Base-by-base conservation (phyloP, 192 early-diverging fungal genomes). In the Coemansia sp. region DNA sequence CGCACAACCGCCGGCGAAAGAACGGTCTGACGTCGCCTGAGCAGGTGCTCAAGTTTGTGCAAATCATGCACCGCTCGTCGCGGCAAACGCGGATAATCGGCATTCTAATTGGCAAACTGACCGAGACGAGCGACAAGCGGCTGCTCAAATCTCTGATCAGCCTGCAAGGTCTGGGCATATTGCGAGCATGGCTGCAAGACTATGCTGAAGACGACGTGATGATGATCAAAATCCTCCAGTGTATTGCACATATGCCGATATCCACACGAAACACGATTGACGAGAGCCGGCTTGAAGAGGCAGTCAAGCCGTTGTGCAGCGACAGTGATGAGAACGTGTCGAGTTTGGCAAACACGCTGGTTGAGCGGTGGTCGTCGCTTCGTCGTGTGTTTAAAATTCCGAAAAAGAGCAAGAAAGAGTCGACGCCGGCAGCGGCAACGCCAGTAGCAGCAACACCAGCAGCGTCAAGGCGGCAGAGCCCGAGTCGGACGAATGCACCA, bases 191-290 rank as follows among this genome's bases (percentile, higher is more conserved):
- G 89, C 70, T 94, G 23, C 72, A 78, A 45, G 85, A 87, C 66
- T 88, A 88, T 70, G 83, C 82, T 49, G 72, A 79, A 39, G 85
- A 90, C 49, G 69, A 77, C 1, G 83, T 87, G 37, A 87, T 88
- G 64, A 65, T 91, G 41, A 78, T 69, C 62, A 85, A 85, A 69
- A 85, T 88, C 58, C 78, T 86, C 52, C 71, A 71, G 73, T 87
- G 94, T 11, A 67, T 98, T 35, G 84, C 86, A 3, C 83, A 82
- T 21, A 83, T 98, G 51, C 95, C 95, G 9, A 84, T 95, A 10
- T 68, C 89, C 6, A 89, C 91, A 7, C 73, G 88, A 27, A 95
- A 98, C 71, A 82, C 88, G 3, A 85, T 96, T 19, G 87, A 90
- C 29, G 94, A 93, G 45, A 87, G 83, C 29, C 80, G 88, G 9